Evolutionary conservation across 345 rosid genomes (phyloP), one percentile per base, ranked within the genome.

Genomic region (Citrus inodora): DNA sequence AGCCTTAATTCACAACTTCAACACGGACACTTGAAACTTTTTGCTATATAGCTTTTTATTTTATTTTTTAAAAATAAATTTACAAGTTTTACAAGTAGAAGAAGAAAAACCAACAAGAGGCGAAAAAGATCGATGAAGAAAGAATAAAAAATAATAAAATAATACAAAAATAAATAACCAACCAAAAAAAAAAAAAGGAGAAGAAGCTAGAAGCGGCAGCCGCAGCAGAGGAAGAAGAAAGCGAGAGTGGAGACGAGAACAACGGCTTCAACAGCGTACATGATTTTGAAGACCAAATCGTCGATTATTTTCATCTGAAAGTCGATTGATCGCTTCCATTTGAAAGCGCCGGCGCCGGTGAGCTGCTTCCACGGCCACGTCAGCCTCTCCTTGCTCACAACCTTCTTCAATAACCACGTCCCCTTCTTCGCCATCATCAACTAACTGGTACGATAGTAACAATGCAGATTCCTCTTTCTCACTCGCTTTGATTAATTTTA

Each of bases 151-250:
- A 37, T 25, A 59, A 37, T n/a, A 17, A 37, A 60, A 9, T 30
- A 58, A 55, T 27, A 46, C 51, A 46, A 59, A 35, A 58, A 56
- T 6, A 48, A 42, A 40, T 37, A 38, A 8, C 8, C 2, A 27
- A 67, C 2, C 13, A 10, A 21, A 3, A 4, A 33, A 21, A 33
- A 21, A 5, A n/a, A 17, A 35, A 8, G 25, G 6, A 38, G 42
- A 19, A 3, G 8, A 14, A 33, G 74, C 87, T 84, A 91, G 24
- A 92, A 71, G 81, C 84, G 92, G 86, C 95, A 90, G 70, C 97
- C 93, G 64, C 92, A 90, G 78, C 92, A 91, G 71, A 91, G 87
- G 80, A 85, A 86, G 88, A 91, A 93, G 93, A 91, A 91, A 61
- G 94, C 90, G 67, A 91, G 87, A n/a, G 90, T 87, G 14, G 92